A percentile compares a stretch with the other conserved stretches of the same genome.
Conservation (phyloP, 169 alveolate species). For the Theileria annulata region DNA sequence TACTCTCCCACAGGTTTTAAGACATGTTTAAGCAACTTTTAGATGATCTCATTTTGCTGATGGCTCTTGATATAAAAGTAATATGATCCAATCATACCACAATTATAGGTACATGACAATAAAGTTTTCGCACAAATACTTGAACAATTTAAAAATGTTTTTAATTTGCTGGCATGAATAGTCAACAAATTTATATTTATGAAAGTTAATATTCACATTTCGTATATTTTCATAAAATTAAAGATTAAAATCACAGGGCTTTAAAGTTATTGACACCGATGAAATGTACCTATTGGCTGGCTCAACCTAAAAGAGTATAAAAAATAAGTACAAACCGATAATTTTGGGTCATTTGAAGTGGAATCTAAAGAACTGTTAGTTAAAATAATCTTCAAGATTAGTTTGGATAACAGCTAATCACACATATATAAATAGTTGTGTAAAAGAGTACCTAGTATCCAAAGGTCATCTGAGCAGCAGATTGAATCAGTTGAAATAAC, state of each 20-base stretch:
- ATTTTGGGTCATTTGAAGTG: too few species aligned
- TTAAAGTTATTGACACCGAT: too few species aligned
- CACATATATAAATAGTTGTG: too few species aligned
- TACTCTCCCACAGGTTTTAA: constrained; percentile 27
- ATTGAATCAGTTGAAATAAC: constrained; percentile 48
- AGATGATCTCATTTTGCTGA: constrained; percentile 34
- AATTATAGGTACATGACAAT: constrained; percentile 32
- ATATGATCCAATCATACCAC: background rate
- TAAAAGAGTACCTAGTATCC: background rate
- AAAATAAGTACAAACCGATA: too few species aligned
- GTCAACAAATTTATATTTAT: background rate
- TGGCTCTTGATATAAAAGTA: constrained; percentile 48
- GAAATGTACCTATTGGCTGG: too few species aligned
- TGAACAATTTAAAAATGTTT: constrained; percentile 20
- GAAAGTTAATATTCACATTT: too few species aligned
- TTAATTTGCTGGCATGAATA: constrained; percentile 5
- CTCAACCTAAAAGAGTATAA: too few species aligned
- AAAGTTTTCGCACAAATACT: constrained; percentile 42
- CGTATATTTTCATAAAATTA: too few species aligned
- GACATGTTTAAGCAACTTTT: background rate
- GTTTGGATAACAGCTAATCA: too few species aligned
- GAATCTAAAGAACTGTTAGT: too few species aligned
- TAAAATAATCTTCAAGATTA: too few species aligned
- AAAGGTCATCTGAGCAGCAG: constrained; percentile 41
- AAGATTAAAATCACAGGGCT: too few species aligned